Base-by-base conservation (phyloP, 805 yeast species). In the Starmerella floricola region DNA sequence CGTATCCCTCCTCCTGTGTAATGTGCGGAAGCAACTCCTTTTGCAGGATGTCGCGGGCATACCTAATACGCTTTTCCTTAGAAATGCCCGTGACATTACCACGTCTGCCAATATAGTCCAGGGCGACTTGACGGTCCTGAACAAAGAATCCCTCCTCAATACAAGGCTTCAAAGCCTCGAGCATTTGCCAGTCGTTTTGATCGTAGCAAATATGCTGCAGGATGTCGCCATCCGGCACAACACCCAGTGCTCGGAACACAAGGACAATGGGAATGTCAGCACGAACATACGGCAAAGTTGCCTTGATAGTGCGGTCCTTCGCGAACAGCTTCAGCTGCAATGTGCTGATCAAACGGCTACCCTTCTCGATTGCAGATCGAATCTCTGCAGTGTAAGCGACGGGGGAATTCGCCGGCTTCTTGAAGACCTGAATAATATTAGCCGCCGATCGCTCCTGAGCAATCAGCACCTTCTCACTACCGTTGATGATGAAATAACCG, bases 371-470 rank as follows among this genome's bases (percentile, higher is more conserved):
- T 11, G 98, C 98, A 3, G 94, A 81, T 62, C 98, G 75, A 55
- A 91, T 88, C 66, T 91, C 98, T 11, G 98, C 97, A 47, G 91
- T 73, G 62, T 86, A 95, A 23, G 95, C 81, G 28, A 91, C 78
- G 36, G 98, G 97, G 17, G 96, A 84, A 40, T 95, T 95, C 3
- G 95, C 95, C 6, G 97, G 84, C 64, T 91, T 91, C 63, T 85
- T 88, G 72, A 91, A 91, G 18, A 91, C 99, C 67, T 91, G 98
- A 30, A 91, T 98, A 52, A 91, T 91, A 60, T 91, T 91, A 37
- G 98, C 99, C 12, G 99, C 97, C 46, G 91, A 78, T 62, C 99
- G 77, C 65, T 91, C 99, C 66, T 91, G 99, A 26, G 99, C 99
- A 68, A 91, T 91, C 57, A 91, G 70, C 43, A 91, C 99, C 63